phyloP scores from a whole-genome alignment of 345 rosid genomes.

The Limnanthes douglasii region DNA sequence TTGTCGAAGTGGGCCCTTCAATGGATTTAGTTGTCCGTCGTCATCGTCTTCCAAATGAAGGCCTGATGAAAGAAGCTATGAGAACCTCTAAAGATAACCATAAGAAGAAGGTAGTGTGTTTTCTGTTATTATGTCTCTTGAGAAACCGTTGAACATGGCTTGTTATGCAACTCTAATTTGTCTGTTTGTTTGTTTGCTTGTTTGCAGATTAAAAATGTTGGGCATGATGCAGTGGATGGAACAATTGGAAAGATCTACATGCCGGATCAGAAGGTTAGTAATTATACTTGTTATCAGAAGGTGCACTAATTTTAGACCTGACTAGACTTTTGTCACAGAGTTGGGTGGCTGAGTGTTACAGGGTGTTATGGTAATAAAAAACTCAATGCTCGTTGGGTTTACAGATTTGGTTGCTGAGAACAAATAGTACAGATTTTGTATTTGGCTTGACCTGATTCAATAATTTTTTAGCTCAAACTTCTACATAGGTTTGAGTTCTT shows the following conservation, averaged over 20 bases:
- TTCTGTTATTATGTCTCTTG: background rate
- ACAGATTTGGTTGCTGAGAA: too few species aligned
- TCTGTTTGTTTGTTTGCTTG: constrained; percentile 7
- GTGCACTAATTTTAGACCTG: too few species aligned
- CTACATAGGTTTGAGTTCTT: too few species aligned
- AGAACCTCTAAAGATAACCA: constrained; percentile 45
- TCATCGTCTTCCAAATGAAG: constrained; percentile 75
- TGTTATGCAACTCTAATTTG: constrained; percentile 1
- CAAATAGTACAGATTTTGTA: too few species aligned
- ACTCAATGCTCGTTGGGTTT: too few species aligned
- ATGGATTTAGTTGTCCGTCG: constrained; percentile 93
- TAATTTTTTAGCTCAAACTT: too few species aligned
- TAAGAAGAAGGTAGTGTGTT: constrained; percentile 64
- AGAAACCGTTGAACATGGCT: background rate
- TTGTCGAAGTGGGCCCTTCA: constrained; percentile 89
- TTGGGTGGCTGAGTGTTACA: too few species aligned
- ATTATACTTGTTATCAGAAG: too few species aligned
- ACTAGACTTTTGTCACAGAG: too few species aligned
- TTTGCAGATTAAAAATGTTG: constrained; percentile 60
- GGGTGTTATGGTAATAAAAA: too few species aligned
- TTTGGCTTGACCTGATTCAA: too few species aligned
- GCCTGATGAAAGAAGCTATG: constrained; percentile 78
- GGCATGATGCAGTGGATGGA: constrained; percentile 44
- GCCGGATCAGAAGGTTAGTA: constrained; percentile 92
- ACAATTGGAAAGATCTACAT: constrained; percentile 64